Percentiles rank a stretch among this genome's conserved stretches.
Conservation (phyloP, 208 protist species). For the Trypanosoma grayi region DNA sequence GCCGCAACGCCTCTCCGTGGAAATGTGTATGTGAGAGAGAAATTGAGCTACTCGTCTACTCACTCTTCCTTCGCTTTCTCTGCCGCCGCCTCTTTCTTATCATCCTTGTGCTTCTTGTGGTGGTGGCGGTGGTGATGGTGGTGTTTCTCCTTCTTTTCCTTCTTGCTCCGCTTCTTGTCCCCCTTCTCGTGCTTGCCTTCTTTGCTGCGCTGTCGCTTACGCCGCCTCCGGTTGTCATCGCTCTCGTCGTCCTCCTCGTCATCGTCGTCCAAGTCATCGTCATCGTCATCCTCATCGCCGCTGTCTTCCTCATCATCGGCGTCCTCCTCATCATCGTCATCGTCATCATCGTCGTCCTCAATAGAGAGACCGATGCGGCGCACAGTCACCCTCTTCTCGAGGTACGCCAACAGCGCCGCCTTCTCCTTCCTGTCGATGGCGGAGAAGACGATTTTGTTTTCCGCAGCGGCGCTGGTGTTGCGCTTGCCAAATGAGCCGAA, state of each 20-base stretch:
- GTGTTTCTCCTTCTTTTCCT: conserved; percentile 31
- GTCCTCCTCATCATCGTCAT: conserved; percentile 46
- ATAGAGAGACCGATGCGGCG: conserved; percentile 40
- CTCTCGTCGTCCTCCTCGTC: conserved; percentile 25
- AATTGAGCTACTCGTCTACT: no score
- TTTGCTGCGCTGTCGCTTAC: conserved; percentile 29
- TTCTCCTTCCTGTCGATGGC: conserved; percentile 71
- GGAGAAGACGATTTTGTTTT: conserved; percentile 69
- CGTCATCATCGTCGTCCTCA: conserved; percentile 54
- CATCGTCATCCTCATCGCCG: conserved; percentile 47
- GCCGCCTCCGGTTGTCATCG: conserved; percentile 12
- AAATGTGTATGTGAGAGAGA: no score
- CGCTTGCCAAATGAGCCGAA: conserved; percentile 30
- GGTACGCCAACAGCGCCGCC: conserved; percentile 49
- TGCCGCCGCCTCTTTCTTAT: background rate
- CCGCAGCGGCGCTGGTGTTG: background rate
- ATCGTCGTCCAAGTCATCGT: conserved; percentile 32
- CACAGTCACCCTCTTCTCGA: conserved; percentile 53
- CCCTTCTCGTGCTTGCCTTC: conserved; percentile 37
- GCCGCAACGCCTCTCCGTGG: no score
- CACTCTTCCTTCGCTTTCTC: no score
- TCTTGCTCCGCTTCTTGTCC: conserved; percentile 41
- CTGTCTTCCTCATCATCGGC: conserved; percentile 36
- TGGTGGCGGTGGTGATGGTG: background rate
- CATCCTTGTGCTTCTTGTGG: background rate